Evolutionary conservation across 1,284 basidiomycete genomes (phyloP), one percentile per base, ranked within the genome.

Genomic region (Leccinum subrobustum): DNA sequence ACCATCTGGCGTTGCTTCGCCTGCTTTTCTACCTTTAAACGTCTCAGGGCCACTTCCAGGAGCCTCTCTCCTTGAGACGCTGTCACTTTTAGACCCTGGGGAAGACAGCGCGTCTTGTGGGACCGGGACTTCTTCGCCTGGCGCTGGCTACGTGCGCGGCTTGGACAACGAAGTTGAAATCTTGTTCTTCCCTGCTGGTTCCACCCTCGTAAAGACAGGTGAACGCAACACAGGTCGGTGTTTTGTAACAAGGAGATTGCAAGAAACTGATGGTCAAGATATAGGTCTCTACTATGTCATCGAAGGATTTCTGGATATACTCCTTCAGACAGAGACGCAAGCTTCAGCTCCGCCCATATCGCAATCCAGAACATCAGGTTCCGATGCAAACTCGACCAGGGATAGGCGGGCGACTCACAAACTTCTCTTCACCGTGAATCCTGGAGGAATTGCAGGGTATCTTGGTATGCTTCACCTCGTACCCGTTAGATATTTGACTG

Each of bases 381-480:
- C 68, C 11, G 67, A 74, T 48, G 64, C 60, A 18, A 70, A 71
- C 6, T 63, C 68, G 9, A 60, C 54, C 63, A 52, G 68, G 68
- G 29, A 59, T 59, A 67, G 47, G 31, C 67, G 64, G 18, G 71
- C 74, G 39, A 63, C 63, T 6, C 73, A 81, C 60, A 91, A 92
- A 70, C 83, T 90, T 20, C 80, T 99, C 31, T 99, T 96, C 75
- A 96, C 92, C 1, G 92, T 98, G 25, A 97, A 96, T 69, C 91
- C 95, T n/a, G 96, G 96, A 59, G 96, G 97, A 0, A 96, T 99
- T 58, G 96, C 96, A 2, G 97, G 97, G 4, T 99, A 99, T 74
- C 82, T 99, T n/a, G 86, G 90, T 91, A 65, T 63, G 80, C 68
- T 1, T 76, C 55, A 52, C 71, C 58, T 20, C 47, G 14, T 25